A percentile compares a stretch with the other conserved stretches of the same genome.
Evolutionary conservation across 306 rosid genomes (phyloP).

Genomic region (Corylus avellana): DNA sequence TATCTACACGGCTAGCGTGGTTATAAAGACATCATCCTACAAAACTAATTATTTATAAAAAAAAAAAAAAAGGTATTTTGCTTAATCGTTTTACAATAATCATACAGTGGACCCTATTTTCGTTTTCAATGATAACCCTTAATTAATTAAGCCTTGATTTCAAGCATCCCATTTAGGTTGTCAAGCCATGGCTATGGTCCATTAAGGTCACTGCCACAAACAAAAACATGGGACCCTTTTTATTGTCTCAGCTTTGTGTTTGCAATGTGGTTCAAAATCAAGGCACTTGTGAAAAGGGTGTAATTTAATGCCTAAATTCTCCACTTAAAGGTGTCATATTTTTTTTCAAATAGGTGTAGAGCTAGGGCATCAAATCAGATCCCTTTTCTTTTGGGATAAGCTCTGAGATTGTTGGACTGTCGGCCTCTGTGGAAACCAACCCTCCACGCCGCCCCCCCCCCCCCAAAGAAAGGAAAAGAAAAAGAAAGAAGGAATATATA

Average conservation of each 20-base stretch:
- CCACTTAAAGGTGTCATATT: background rate
- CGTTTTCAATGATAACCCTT: slow-evolving; percentile 39
- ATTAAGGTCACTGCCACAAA: background rate
- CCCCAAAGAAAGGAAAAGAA: background rate
- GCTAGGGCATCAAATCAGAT: background rate
- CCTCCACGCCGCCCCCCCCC: background rate
- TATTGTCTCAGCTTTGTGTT: background rate
- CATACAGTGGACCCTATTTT: slow-evolving; percentile 47
- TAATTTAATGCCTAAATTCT: background rate
- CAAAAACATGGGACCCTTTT: background rate
- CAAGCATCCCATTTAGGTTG: slow-evolving; percentile 7
- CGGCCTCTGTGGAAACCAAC: background rate
- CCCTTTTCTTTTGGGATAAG: slow-evolving; percentile 16
- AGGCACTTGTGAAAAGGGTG: background rate
- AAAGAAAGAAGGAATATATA: background rate
- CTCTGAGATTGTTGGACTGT: slow-evolving; percentile 17
- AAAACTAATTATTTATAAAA: slow-evolving; percentile 21
- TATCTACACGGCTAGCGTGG: slow-evolving; percentile 54
- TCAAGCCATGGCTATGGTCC: background rate
- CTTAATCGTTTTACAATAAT: slow-evolving; percentile 45
- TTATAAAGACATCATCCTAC: slow-evolving; percentile 42
- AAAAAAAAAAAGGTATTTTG: slow-evolving; percentile 29
- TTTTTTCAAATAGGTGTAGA: background rate
- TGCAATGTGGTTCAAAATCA: background rate
- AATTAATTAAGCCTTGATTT: slow-evolving; percentile 23